Percentiles rank a stretch among this genome's conserved stretches.
These are phyloP conservation scores for Calonectria hawksworthii DNA, from an alignment of 2,329 filamentous ascomycete genomes.

Conservation along the genomic window DNA sequence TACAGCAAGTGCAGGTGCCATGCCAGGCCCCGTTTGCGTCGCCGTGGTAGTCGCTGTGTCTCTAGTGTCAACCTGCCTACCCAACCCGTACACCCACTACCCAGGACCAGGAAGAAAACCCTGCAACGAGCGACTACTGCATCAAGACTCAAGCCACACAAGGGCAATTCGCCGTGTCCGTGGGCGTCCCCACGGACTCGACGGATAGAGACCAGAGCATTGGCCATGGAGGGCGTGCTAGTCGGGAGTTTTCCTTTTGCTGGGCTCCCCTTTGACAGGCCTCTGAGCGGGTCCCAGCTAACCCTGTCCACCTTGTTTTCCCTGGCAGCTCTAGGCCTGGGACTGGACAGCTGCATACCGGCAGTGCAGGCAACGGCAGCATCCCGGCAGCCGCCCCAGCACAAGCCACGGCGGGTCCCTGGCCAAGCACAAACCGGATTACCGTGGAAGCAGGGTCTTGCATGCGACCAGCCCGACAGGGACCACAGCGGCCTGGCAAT, in stretches of 20 bases:
- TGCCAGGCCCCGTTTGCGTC: conserved; percentile 32
- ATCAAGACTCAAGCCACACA: conserved; percentile 40
- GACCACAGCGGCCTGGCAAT: conserved; percentile 1
- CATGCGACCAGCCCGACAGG: conserved; percentile 11
- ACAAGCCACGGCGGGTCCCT: conserved; percentile 18
- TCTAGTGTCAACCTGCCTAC: conserved; percentile 13
- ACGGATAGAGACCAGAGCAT: conserved; percentile 22
- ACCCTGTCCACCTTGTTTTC: conserved; percentile 16
- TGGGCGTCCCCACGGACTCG: conserved; percentile 35
- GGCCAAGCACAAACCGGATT: conserved; percentile 34
- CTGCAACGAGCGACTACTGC: conserved; percentile 40
- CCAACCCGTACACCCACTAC: conserved; percentile 7
- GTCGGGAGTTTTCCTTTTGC: conserved; percentile 35
- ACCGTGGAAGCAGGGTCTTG: conserved; percentile 31
- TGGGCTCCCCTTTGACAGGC: conserved; percentile 6
- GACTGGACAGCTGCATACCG: conserved; percentile 21
- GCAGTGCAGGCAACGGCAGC: conserved; percentile 14
- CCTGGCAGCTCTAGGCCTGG: conserved; percentile 8
- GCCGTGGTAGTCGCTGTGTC: conserved; percentile 32
- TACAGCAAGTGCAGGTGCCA: conserved; percentile 27
- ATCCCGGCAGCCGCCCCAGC: conserved; percentile 12
- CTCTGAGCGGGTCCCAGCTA: not conserved
- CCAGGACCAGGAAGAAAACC: conserved; percentile 29
- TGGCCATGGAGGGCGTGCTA: conserved; percentile 27
- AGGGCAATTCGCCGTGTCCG: conserved; percentile 29